phyloP scores from a whole-genome alignment of 352 stramenopile genomes.

The Phytophthora europaea region DNA sequence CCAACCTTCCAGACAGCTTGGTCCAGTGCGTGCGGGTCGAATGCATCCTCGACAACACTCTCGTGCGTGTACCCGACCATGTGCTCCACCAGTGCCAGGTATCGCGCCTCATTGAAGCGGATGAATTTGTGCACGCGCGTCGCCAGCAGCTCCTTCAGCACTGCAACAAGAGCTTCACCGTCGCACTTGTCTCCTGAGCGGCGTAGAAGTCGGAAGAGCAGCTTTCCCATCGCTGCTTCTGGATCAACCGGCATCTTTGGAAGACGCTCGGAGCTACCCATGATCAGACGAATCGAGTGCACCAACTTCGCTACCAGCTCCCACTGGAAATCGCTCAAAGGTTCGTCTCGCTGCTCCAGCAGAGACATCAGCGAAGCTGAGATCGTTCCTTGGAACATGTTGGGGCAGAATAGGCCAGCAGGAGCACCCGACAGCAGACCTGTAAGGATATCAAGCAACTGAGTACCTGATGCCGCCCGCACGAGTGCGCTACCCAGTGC shows the following conservation, averaged over 20 bases:
- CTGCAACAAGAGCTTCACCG: constrained; percentile 21
- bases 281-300: constrained; percentile 62
- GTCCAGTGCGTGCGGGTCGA: constrained; percentile 52
- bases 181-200: constrained; percentile 24
- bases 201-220: constrained; percentile 68
- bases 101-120: constrained; percentile 60
- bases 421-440: constrained; percentile 62
- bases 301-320: constrained; percentile 57
- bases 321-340: constrained; percentile 63
- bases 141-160: constrained; percentile 67
- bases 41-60: constrained; percentile 45
- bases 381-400: constrained; percentile 78
- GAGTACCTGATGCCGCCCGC: constrained; percentile 59
- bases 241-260: constrained; percentile 42
- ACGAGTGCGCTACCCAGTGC: constrained; percentile 55
- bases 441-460: constrained; percentile 78
- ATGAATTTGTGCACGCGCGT: constrained; percentile 60
- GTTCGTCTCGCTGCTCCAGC: constrained; percentile 36
- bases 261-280: constrained; percentile 29
- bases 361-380: constrained; percentile 59
- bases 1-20: constrained; percentile 44
- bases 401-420: constrained; percentile 64
- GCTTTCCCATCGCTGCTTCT: constrained; percentile 60
- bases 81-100: constrained; percentile 52
- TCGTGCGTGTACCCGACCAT: constrained; percentile 62